A percentile compares a stretch with the other conserved stretches of the same genome.
phyloP scores from a whole-genome alignment of 164 flowering plant species.

The Vitis labrusca region DNA sequence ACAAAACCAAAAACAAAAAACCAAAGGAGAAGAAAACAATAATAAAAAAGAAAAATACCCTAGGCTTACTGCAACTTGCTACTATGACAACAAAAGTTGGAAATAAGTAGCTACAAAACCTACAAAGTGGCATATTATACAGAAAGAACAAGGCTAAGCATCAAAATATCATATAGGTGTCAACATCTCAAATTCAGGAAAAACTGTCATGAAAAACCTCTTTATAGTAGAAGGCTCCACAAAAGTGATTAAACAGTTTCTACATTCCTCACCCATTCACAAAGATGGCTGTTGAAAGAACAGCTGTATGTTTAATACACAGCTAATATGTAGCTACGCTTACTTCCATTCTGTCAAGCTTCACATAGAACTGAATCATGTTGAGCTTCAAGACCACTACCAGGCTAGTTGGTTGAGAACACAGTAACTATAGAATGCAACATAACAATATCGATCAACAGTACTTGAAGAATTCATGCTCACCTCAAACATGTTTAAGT shows the following conservation, averaged over 20 bases:
- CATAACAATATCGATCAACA: background rate
- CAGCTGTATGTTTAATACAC: too few relatives aligned
- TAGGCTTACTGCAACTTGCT: too few relatives aligned
- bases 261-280: background rate
- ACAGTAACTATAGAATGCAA: background rate
- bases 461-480: constrained; percentile 12
- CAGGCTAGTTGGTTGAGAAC: background rate
- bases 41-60: too few relatives aligned
- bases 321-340: background rate
- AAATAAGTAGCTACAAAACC: too few relatives aligned
- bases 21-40: too few relatives aligned
- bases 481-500: constrained; percentile 93
- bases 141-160: too few relatives aligned
- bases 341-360: background rate
- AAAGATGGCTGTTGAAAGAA: background rate
- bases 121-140: too few relatives aligned
- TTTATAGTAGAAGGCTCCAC: background rate
- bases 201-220: background rate
- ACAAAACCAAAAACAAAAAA: too few relatives aligned
- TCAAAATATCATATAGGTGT: too few relatives aligned
- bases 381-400: background rate
- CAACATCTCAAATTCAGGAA: too few relatives aligned
- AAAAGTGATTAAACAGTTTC: background rate
- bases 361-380: background rate
- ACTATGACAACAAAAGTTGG: too few relatives aligned